Percentiles rank a stretch among this genome's conserved stretches.
phyloP scores from a whole-genome alignment of 768 basidiomycete genomes.

The Inosperma sp. region DNA sequence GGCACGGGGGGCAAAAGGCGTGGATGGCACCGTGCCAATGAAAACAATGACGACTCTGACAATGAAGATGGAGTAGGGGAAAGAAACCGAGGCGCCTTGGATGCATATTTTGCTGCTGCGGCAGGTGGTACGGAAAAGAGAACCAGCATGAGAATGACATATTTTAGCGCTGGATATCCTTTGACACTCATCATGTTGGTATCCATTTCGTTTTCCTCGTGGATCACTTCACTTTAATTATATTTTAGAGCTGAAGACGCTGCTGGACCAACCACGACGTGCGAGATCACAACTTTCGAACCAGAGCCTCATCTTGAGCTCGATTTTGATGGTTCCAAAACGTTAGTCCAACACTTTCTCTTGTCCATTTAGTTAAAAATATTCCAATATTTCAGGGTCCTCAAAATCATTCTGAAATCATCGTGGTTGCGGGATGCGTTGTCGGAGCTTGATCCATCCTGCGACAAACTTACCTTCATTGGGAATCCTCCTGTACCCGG shows the following conservation, averaged over 20 bases:
- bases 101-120: conserved; percentile 44
- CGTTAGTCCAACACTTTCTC: conserved; percentile 39
- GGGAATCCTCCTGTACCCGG: conserved; percentile 54
- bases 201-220: not conserved
- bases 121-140: conserved; percentile 51
- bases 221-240: not conserved
- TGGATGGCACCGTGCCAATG: conserved; percentile 9
- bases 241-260: conserved; percentile 65
- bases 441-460: conserved; percentile 85
- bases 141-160: conserved; percentile 84
- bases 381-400: conserved; percentile 39
- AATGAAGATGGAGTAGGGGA: conserved; percentile 34
- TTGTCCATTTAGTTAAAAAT: not conserved
- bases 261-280: conserved; percentile 77
- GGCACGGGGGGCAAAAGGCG: conserved; percentile 4
- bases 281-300: conserved; percentile 82
- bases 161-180: conserved; percentile 72
- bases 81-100: conserved; percentile 43
- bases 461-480: conserved; percentile 79
- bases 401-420: conserved; percentile 88
- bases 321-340: conserved; percentile 61
- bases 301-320: conserved; percentile 79
- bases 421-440: conserved; percentile 93
- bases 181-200: conserved; percentile 75
- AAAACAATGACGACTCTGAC: conserved; percentile 44